phyloP scores from a whole-genome alignment of 331 rosid species.

The Malus hybrid region DNA sequence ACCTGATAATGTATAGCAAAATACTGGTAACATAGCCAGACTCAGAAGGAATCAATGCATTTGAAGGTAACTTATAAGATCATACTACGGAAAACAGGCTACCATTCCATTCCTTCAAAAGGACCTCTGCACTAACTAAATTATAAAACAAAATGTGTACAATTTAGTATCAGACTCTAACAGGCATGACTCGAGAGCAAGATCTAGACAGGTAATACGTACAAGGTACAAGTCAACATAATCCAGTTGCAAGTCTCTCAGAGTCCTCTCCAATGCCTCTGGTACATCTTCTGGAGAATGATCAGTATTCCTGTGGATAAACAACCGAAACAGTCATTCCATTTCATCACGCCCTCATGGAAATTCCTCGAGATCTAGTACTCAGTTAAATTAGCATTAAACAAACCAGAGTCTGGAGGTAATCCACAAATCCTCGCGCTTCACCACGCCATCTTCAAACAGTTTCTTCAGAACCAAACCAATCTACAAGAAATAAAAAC shows the following conservation, averaged over 20 bases:
- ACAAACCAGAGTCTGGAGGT: constrained; percentile 72
- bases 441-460: constrained; percentile 59
- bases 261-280: constrained; percentile 44
- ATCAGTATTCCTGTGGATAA: constrained; percentile 40
- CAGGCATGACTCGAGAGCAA: background rate
- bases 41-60: background rate
- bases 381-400: background rate
- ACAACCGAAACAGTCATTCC: background rate
- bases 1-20: background rate
- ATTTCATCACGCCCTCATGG: background rate
- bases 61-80: background rate
- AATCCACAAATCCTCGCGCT: constrained; percentile 79
- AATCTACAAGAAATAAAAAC: constrained; percentile 33
- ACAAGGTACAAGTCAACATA: constrained; percentile 67
- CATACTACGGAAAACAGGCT: background rate
- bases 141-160: background rate
- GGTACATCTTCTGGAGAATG: constrained; percentile 69
- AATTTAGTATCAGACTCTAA: background rate
- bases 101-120: background rate
- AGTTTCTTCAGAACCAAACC: constrained; percentile 46
- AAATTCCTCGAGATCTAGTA: background rate
- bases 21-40: background rate
- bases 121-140: background rate
- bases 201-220: constrained; percentile 9
- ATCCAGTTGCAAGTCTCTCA: constrained; percentile 59